Evolutionary conservation across 345 rosid species (phyloP).

Genomic region (Dovyalis caffra): DNA sequence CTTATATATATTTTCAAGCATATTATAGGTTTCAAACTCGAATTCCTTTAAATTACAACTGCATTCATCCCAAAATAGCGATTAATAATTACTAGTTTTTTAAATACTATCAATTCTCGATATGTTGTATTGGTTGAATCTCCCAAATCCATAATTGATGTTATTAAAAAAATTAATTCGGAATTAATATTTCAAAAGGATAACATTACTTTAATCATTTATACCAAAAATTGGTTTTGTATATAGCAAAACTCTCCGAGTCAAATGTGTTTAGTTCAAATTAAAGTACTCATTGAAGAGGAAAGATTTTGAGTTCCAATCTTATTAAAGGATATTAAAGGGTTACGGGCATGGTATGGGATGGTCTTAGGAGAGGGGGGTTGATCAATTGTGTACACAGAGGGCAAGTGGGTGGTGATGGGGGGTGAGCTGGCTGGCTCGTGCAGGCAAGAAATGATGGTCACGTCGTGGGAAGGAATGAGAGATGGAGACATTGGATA

Average conservation of each 20-base stretch:
- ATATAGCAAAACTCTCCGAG: too few species aligned
- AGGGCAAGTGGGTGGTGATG: neutral
- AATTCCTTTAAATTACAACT: too few species aligned
- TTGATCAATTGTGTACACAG: neutral
- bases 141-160: neutral
- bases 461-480: slow-evolving; percentile 23
- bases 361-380: neutral
- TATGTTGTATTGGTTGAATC: neutral
- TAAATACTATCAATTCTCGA: too few species aligned
- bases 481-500: neutral
- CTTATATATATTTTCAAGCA: too few species aligned
- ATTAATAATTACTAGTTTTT: too few species aligned
- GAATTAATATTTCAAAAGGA: too few species aligned
- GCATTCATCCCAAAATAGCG: neutral
- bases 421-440: slow-evolving; percentile 32
- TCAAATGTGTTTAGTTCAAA: too few species aligned
- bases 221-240: too few species aligned
- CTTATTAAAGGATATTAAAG: neutral
- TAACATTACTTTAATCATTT: too few species aligned
- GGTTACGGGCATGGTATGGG: neutral
- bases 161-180: too few species aligned
- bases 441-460: slow-evolving; percentile 36
- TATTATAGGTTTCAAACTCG: neutral
- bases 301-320: too few species aligned
- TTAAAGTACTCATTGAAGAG: too few species aligned